Evolutionary conservation across 345 rosid genomes (phyloP), one percentile per base, ranked within the genome.

Genomic region (Brassica carinata): DNA sequence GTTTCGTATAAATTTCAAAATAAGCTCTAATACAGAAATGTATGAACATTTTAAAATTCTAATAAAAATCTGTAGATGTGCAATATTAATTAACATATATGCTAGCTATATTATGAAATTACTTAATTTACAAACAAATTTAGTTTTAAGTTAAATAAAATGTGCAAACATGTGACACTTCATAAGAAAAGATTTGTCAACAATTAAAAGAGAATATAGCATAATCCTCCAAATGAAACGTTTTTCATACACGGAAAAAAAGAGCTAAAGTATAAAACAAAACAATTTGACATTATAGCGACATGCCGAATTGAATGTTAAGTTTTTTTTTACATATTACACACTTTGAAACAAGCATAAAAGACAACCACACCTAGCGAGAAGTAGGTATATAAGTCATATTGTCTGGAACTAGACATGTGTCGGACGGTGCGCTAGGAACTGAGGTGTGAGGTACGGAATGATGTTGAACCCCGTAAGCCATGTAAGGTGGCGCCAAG

Each of bases 361-460:
- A 62, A 19, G 5, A 63, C 1, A 15, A 48, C 1, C 14, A 2
- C 23, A 3, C 86, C 88, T 84, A 78, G 81, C 70, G 89, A 72
- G 85, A 85, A 29, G 30, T 3, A 33, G 87, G 75, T 33, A 85
- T 34, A 69, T 84, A 90, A 0, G 90, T 89, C 92, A 88, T 85
- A 6, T 89, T 83, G 76, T 89, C 87, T 6, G 89, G 73, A 77
- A 87, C 68, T n/a, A 85, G 84, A 79, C 84, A 84, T 84, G 87
- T 82, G 73, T 82, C 87, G 87, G 89, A 74, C 1, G 92, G 89
- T 13, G 91, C 92, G 68, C 90, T 88, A 18, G 91, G 90, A 80
- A 89, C 86, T 57, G 85, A 72, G 18, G 85, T 73, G 63, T 82
- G 87, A 3, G 88, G 83, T 6, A 71, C 75, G 0, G 87, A 83